Evolutionary conservation across 345 rosid species (phyloP).

Genomic region (Lepidium didymum): DNA sequence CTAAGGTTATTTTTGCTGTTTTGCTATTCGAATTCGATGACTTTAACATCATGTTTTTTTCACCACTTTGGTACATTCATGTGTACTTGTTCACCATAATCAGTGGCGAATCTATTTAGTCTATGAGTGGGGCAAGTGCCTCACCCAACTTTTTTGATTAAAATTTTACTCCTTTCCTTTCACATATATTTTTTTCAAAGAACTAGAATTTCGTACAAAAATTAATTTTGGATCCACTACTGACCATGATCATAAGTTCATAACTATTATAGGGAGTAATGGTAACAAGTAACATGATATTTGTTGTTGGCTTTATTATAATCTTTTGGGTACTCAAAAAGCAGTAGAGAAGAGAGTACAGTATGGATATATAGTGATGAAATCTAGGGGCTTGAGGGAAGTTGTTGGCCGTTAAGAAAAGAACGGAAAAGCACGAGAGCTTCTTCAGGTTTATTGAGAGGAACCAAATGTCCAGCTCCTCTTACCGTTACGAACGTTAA

Average conservation of each 20-base stretch:
- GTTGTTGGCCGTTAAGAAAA: constrained; percentile 30
- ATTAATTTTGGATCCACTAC: too few relatives aligned
- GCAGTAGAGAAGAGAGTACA: neutral
- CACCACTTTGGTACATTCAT: neutral
- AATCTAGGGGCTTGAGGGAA: constrained; percentile 21
- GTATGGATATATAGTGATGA: neutral
- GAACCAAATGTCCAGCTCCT: constrained; percentile 66
- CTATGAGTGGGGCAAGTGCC: too few relatives aligned
- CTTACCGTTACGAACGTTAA: constrained; percentile 49
- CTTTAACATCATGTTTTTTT: too few relatives aligned
- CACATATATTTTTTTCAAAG: too few relatives aligned
- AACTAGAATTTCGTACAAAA: too few relatives aligned
- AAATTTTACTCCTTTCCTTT: too few relatives aligned
- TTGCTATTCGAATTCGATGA: too few relatives aligned
- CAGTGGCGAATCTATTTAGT: too few relatives aligned
- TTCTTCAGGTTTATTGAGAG: constrained; percentile 45
- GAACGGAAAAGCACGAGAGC: constrained; percentile 47
- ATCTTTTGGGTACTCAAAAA: neutral
- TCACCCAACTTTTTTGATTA: too few relatives aligned
- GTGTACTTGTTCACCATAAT: neutral
- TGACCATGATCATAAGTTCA: too few relatives aligned
- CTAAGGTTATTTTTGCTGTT: too few relatives aligned
- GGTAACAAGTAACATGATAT: neutral
- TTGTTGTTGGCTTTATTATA: neutral
- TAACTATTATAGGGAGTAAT: too few relatives aligned